Base-by-base conservation (phyloP, 2,329 filamentous ascomycete genomes). In the Biscogniauxia sp. region DNA sequence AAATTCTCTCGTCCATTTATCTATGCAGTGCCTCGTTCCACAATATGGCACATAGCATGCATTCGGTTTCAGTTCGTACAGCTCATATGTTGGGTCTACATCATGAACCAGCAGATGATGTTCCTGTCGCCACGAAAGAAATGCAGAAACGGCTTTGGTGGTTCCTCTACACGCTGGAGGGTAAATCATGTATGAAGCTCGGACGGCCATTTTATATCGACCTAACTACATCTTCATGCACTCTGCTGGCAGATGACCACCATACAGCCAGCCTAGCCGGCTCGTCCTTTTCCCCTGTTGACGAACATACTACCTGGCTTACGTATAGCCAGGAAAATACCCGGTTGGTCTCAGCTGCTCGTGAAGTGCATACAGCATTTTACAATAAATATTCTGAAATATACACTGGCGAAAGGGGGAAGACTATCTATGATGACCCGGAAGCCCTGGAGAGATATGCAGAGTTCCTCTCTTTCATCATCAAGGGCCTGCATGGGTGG, bases 131-230 rank as follows among this genome's bases (percentile, higher is more conserved):
- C 11, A 61, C 60, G 13, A 60, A 55, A 45, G 68, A 69, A 55
- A 62, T 69, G 20, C 78, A 79, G 4, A 81, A 78, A 63, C 74
- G 82, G 0, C 61, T 85, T 13, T 86, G 83, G 82, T 85, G 81
- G 81, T 71, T 69, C 0, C 65, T 86, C 1, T 84, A 78, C 66
- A 71, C 74, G 1, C 68, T 83, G 17, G 83, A 85, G 55, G 76
- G 72, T 60, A 82, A 81, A 64, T 75, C 71, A 2, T 75, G 74
- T 60, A 77, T 79, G 72, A 80, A 82, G 60, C 73, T 82, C 1
- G 80, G 81, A 2, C 77, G 80, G 0, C 80, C 80, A 1, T 77
- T 77, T 32, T 66, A 73, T 7, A 62, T 77, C 1, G 66, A 75
- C 32, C 61, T 73, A 19, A 69, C 70, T 15, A 57, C 73, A 19